Evolutionary conservation across 148 eudicot genomes (phyloP).

Genomic region (Cornus kousa): DNA sequence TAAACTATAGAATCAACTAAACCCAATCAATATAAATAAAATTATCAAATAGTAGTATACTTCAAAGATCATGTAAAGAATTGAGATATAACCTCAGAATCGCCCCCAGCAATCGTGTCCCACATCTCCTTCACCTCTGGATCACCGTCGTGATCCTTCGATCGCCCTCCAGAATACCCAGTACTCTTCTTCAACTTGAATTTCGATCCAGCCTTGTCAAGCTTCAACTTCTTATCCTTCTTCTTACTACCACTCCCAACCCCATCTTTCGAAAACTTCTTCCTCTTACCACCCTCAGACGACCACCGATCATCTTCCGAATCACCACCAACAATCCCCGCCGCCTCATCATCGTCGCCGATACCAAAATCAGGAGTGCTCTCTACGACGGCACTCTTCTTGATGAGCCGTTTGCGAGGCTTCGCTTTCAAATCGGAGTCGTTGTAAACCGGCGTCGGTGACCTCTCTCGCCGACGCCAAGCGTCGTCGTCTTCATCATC

Average conservation of each 20-base stretch:
- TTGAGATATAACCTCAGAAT: slow-evolving; percentile 66
- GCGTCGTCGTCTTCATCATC: slow-evolving; percentile 34
- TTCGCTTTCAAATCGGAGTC: slow-evolving; percentile 37
- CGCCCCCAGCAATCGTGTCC: slow-evolving; percentile 87
- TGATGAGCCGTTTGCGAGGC: slow-evolving; percentile 62
- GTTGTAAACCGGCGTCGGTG: slow-evolving; percentile 47
- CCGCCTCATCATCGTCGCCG: slow-evolving; percentile 37
- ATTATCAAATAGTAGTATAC: too few species aligned
- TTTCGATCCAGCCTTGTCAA: slow-evolving; percentile 42
- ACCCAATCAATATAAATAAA: background rate
- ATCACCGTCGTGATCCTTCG: slow-evolving; percentile 48
- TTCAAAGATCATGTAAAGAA: background rate
- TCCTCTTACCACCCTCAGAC: slow-evolving; percentile 52
- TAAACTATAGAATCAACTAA: background rate
- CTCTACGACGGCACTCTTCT: slow-evolving; percentile 45
- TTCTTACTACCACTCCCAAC: slow-evolving; percentile 27
- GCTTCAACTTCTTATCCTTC: slow-evolving; percentile 44
- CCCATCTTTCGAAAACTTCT: slow-evolving; percentile 35
- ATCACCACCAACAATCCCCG: slow-evolving; percentile 35
- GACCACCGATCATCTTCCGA: slow-evolving; percentile 24
- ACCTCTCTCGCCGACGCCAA: slow-evolving; percentile 47
- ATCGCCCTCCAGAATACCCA: slow-evolving; percentile 22
- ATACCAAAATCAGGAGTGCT: slow-evolving; percentile 48
- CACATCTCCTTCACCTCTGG: slow-evolving; percentile 94
- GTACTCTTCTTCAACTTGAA: slow-evolving; percentile 47